Conservation (phyloP, 129 eudicot genomes). For the Artemisia tridentata region DNA sequence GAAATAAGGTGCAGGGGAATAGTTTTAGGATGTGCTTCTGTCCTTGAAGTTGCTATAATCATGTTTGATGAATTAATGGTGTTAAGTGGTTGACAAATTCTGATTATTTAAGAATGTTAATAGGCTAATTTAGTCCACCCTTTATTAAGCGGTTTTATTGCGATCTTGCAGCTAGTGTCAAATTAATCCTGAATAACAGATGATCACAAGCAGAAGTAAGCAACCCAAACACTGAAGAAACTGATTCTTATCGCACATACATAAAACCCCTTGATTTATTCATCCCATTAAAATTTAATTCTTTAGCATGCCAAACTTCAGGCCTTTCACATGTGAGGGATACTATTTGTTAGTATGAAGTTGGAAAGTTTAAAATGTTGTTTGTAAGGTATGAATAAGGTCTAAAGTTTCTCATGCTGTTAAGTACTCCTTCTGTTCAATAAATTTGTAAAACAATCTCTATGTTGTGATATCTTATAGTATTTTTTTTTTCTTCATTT, state of each 20-base stretch:
- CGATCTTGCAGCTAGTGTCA: neutral
- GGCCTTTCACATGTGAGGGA: neutral
- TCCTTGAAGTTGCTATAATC: conserved; percentile 7
- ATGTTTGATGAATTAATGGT: neutral
- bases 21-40: neutral
- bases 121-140: neutral
- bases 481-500: neutral
- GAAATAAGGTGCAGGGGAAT: neutral
- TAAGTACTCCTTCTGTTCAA: neutral
- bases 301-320: neutral
- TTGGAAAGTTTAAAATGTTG: conserved; percentile 7
- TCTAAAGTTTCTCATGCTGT: neutral
- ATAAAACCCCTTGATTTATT: neutral
- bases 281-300: neutral
- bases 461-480: too few species aligned
- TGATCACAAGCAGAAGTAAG: neutral
- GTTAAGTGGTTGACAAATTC: neutral
- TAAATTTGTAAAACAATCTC: neutral
- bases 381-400: neutral
- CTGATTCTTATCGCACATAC: neutral
- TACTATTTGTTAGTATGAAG: neutral
- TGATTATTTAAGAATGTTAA: neutral
- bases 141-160: neutral
- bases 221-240: neutral
- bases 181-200: neutral